Percentiles rank a stretch among this genome's conserved stretches.
Evolutionary conservation across 768 basidiomycete genomes (phyloP).

Genomic region (Leucocoprinus sp.): DNA sequence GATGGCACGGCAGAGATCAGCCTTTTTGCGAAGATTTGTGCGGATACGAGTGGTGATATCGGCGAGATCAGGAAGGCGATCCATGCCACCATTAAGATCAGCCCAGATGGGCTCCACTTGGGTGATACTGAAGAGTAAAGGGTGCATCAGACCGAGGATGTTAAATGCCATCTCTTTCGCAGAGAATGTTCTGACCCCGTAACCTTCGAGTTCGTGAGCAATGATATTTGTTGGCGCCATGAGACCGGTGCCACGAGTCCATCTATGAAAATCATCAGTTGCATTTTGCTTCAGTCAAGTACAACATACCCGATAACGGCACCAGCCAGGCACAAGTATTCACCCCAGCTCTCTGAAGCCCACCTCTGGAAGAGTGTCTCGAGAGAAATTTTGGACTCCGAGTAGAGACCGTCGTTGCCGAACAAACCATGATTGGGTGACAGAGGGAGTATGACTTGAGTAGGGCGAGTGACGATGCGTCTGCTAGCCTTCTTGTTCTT

Average conservation of each 20-base stretch:
- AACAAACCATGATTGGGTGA: conserved; percentile 98
- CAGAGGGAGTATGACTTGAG: conserved; percentile 94
- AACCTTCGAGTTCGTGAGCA: conserved; percentile 86
- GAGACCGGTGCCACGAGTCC: conserved; percentile 96
- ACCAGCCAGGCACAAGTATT: conserved; percentile 95
- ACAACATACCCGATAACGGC: conserved; percentile 87
- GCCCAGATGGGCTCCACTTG: conserved; percentile 99
- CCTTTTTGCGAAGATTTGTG: conserved; percentile 69
- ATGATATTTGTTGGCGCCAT: conserved; percentile 95
- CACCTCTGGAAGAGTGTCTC: conserved; percentile 98
- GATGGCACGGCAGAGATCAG: conserved; percentile 88
- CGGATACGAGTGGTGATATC: conserved; percentile 89
- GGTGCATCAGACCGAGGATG: conserved; percentile 98
- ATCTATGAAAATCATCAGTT: conserved; percentile 36
- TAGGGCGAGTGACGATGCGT: conserved; percentile 94
- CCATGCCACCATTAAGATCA: conserved; percentile 97
- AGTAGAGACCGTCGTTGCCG: conserved; percentile 96
- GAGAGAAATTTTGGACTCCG: conserved; percentile 95
- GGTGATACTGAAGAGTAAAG: conserved; percentile 96
- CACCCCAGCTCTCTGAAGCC: conserved; percentile 98
- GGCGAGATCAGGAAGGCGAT: conserved; percentile 89
- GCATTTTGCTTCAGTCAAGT: conserved; percentile 3
- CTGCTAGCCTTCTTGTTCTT: conserved; percentile 98
- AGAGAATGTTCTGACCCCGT: conserved; percentile 96
- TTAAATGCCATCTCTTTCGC: conserved; percentile 99